A percentile compares a stretch with the other conserved stretches of the same genome.
phyloP scores from a whole-genome alignment of 148 eudicot species.

The Fagopyrum tataricum region DNA sequence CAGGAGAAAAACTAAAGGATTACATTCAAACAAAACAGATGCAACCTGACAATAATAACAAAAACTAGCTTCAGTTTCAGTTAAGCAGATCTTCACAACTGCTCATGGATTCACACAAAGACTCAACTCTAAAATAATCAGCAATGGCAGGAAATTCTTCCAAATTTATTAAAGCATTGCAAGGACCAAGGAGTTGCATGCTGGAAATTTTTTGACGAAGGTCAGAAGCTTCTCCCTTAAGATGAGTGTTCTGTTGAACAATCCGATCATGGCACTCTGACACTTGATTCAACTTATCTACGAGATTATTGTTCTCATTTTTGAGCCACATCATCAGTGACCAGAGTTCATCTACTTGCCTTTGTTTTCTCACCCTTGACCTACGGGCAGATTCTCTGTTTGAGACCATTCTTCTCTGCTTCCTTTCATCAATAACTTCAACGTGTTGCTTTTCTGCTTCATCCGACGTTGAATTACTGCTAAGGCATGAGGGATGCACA shows the following conservation, averaged over 20 bases:
- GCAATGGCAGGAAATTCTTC: conserved; percentile 52
- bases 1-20: not conserved
- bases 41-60: not conserved
- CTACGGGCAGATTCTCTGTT: conserved; percentile 84
- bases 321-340: conserved; percentile 50
- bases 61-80: conserved; percentile 15
- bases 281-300: conserved; percentile 42
- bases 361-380: conserved; percentile 84
- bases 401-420: conserved; percentile 73
- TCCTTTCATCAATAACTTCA: conserved; percentile 57
- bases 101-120: conserved; percentile 34
- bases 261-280: conserved; percentile 42
- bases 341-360: conserved; percentile 75
- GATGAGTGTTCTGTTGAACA: conserved; percentile 48
- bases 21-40: conserved; percentile 5
- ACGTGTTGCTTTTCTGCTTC: conserved; percentile 38
- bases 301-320: conserved; percentile 48
- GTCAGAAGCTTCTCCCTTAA: conserved; percentile 55
- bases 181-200: conserved; percentile 41
- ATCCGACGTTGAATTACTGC: conserved; percentile 56
- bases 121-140: conserved; percentile 40
- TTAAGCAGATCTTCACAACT: conserved; percentile 39
- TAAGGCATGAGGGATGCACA: conserved; percentile 28
- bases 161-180: conserved; percentile 34
- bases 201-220: conserved; percentile 45